These are phyloP conservation scores for Geum urbanum DNA, from an alignment of 306 rosid species.

Conservation along the genomic window DNA sequence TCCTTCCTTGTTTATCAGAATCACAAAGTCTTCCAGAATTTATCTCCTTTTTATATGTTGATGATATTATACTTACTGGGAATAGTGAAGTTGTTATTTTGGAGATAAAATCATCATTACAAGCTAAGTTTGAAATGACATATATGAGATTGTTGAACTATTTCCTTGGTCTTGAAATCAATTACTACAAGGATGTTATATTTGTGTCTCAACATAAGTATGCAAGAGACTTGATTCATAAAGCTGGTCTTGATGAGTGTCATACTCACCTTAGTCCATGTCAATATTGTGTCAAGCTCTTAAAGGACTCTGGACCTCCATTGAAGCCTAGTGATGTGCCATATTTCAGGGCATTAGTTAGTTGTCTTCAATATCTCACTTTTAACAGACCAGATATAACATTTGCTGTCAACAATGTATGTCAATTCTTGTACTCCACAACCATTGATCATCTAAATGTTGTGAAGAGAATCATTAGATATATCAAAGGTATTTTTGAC, in stretches of 20 bases:
- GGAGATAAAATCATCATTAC: not conserved
- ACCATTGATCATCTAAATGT: not conserved
- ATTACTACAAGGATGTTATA: not conserved
- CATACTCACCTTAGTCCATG: not conserved
- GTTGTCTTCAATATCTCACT: not conserved
- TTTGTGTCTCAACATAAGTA: not conserved
- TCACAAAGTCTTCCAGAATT: not conserved
- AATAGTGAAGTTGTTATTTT: accelerated
- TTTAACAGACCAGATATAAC: not conserved
- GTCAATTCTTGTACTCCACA: not conserved
- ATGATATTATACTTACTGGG: not conserved
- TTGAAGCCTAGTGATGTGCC: not conserved
- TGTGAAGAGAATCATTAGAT: not conserved
- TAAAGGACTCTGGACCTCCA: not conserved
- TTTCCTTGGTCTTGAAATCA: not conserved
- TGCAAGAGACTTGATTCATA: not conserved
- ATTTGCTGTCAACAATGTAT: not conserved
- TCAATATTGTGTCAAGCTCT: no score
- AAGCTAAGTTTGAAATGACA: not conserved
- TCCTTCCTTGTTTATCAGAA: not conserved
- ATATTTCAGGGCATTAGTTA: not conserved
- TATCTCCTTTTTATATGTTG: not conserved
- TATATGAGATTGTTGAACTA: not conserved
- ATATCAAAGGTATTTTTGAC: not conserved
- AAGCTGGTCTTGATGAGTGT: not conserved